Evolutionary conservation across 305 asterid species (phyloP), one percentile per base, ranked within the genome.

Genomic region (Salvia sclarea): DNA sequence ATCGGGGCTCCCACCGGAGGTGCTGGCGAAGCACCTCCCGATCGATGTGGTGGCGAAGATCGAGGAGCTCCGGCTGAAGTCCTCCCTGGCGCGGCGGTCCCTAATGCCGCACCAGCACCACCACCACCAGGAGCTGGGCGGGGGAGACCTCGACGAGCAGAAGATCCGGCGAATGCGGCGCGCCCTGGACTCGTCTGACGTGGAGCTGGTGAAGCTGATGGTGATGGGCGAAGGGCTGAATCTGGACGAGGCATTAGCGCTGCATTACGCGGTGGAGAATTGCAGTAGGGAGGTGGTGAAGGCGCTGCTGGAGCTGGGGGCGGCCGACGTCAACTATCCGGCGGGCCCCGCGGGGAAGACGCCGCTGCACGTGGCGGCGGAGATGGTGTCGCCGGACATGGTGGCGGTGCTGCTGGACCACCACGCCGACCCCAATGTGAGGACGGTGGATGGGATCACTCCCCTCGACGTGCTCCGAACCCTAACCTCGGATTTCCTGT

Each of bases 161-260:
- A 92, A 88, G 50, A 90, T 90, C 20, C 86, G 97, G 0, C 80
- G 98, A n/a, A 92, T 92, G 98, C 79, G 96, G 31, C 87, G 98
- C 1, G 98, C 98, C 11, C 95, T 92, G 2, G 96, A 90, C 79
- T 90, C 98, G 0, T 92, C 98, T 0, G 98, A 92, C 50, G 98
- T 90, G 1, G 98, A 92, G 58, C 90, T 92, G 0, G 97, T 92
- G 31, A 92, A 90, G 77, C 98, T 92, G 1, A 92, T 92, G 98
- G 98, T 92, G 45, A 92, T 92, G 98, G 97, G 98, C 3, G 98
- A 92, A 76, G 97, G 98, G n/a, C 86, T 92, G 6, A 92, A 92
- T 56, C 87, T 92, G 5, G 96, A 92, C 11, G 91, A 88, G 11
- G 95, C 96, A 0, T 66, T 92, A n/a, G 97, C 98, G 6, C 47